phyloP scores from a whole-genome alignment of 1,284 basidiomycete genomes.

The Rhodofomes roseus region DNA sequence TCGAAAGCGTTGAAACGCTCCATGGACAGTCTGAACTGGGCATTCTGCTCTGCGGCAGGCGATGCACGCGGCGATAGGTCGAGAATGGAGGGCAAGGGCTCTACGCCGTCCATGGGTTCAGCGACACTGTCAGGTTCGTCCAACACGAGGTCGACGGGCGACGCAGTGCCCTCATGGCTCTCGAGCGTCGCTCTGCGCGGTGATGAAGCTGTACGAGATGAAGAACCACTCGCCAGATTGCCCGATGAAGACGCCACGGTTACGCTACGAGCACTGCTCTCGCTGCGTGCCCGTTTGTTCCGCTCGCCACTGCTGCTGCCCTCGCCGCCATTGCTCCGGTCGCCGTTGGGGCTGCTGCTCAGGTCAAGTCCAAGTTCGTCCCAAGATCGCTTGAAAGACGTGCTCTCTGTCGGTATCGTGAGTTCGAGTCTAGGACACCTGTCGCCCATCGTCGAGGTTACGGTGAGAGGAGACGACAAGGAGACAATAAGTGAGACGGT shows the following conservation, averaged over 20 bases:
- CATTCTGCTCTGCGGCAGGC: conserved; percentile 18
- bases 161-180: background rate
- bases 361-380: conserved; percentile 5
- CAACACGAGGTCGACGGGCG: background rate
- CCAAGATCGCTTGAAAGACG: conserved; percentile 7
- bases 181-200: background rate
- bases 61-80: background rate
- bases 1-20: conserved; percentile 53
- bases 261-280: background rate
- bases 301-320: conserved; percentile 2
- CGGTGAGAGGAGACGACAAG: too few species aligned
- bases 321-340: background rate
- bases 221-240: background rate
- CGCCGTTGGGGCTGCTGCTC: background rate
- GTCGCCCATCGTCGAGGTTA: conserved; percentile 2
- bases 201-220: background rate
- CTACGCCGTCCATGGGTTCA: conserved; percentile 1
- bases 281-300: conserved; percentile 6
- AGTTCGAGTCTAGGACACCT: background rate
- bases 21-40: conserved; percentile 42
- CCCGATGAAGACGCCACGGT: background rate
- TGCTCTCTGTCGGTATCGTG: background rate
- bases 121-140: background rate
- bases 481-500: too few species aligned
- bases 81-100: background rate